Conservation (phyloP, 257 asterid species). For the Marsdenia floribunda region DNA sequence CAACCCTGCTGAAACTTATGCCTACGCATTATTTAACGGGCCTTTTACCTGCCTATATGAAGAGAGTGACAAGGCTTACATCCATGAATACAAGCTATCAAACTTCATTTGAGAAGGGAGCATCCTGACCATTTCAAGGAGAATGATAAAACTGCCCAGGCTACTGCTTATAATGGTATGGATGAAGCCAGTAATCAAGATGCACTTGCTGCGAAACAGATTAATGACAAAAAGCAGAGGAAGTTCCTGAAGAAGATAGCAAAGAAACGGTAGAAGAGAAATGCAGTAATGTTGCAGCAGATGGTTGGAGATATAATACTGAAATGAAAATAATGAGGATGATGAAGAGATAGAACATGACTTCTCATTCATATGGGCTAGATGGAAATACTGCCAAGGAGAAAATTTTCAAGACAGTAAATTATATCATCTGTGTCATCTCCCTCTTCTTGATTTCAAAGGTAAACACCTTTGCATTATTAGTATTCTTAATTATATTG, state of each 20-base stretch:
- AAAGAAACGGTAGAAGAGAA: slow-evolving; percentile 99
- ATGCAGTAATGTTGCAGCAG: slow-evolving; percentile 59
- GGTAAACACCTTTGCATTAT: no score
- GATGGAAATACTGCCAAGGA: no score
- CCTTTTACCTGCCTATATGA: slow-evolving; percentile 90
- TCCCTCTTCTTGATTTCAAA: no score
- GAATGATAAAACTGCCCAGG: slow-evolving; percentile 43
- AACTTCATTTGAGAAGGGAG: slow-evolving; percentile 84
- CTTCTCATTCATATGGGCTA: no score
- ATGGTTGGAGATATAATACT: slow-evolving; percentile 76
- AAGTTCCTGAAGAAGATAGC: slow-evolving; percentile 66
- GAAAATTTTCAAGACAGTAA: no score
- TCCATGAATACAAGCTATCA: slow-evolving; percentile 97
- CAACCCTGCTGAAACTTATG: slow-evolving; percentile 41
- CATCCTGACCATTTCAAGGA: slow-evolving; percentile 92
- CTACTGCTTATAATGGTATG: slow-evolving; percentile 45
- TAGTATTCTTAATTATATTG: no score
- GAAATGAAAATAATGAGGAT: slow-evolving; percentile 55
- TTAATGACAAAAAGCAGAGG: slow-evolving; percentile 43
- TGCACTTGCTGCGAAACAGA: slow-evolving; percentile 44
- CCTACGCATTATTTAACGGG: slow-evolving; percentile 69
- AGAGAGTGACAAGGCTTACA: slow-evolving; percentile 96
- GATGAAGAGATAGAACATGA: slow-evolving; percentile 96
- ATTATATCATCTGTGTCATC: no score
- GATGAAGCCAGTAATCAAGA: slow-evolving; percentile 88